Conservation (phyloP, 2,329 filamentous ascomycete genomes). For the Plenodomus tracheiphilus region DNA sequence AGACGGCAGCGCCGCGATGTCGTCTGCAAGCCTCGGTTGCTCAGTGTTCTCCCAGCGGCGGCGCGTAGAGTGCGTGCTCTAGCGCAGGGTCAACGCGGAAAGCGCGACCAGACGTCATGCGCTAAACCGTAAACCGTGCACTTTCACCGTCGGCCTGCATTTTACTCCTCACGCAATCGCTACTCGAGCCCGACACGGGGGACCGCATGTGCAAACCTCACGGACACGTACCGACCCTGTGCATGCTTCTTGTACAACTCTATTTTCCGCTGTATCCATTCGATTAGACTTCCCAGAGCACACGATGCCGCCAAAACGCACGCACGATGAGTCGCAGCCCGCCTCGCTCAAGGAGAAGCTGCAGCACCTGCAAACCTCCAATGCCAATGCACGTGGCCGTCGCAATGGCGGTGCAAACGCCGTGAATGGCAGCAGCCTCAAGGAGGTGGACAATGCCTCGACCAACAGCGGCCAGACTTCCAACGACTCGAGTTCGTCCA, state of each 20-base stretch:
- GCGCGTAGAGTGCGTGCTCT: neutral
- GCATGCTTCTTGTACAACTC: neutral
- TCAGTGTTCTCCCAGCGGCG: too few species aligned
- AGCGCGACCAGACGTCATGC: constrained; percentile 10
- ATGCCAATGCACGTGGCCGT: constrained; percentile 41
- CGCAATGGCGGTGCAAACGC: constrained; percentile 32
- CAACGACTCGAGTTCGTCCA: constrained; percentile 35
- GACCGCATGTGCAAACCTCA: constrained; percentile 5
- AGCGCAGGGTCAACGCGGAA: constrained; percentile 1
- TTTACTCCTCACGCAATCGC: constrained; percentile 13
- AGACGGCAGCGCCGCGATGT: neutral
- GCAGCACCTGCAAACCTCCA: constrained; percentile 42
- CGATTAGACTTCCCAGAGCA: neutral
- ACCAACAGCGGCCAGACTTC: constrained; percentile 40
- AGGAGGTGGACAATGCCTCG: constrained; percentile 45
- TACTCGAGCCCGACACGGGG: constrained; percentile 1
- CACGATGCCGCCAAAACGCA: constrained; percentile 45
- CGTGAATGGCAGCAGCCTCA: constrained; percentile 41
- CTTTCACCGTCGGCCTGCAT: constrained; percentile 12
- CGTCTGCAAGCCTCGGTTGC: too few species aligned
- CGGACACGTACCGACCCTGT: constrained; percentile 1
- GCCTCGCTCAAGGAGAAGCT: constrained; percentile 48
- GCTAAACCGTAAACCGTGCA: constrained; percentile 1
- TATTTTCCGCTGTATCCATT: neutral
- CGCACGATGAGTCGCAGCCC: constrained; percentile 44